Conservation (phyloP, 805 yeast species). For the Myxozyma sirexii region DNA sequence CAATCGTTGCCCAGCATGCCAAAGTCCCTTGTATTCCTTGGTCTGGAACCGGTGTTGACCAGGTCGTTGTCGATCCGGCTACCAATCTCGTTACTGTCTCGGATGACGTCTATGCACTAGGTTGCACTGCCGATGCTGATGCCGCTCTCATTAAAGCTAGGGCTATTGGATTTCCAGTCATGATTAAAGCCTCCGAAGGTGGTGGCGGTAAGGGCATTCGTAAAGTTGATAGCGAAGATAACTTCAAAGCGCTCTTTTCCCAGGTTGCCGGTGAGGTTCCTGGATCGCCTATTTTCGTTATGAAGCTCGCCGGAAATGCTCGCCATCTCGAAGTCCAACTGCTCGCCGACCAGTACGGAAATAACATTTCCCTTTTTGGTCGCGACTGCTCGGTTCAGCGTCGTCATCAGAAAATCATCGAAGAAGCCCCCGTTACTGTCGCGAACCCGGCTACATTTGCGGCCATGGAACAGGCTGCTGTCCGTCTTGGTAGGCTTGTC, state of each 20-base stretch:
- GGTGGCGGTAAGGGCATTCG: conserved; percentile 99
- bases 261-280: conserved; percentile 98
- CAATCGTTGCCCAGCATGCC: conserved; percentile 99
- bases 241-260: conserved; percentile 73
- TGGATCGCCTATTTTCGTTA: conserved; percentile 97
- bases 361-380: conserved; percentile 94
- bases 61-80: conserved; percentile 66
- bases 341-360: conserved; percentile 97
- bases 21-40: conserved; percentile 98
- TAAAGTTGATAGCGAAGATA: conserved; percentile 83
- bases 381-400: conserved; percentile 99
- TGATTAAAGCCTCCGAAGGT: conserved; percentile 99
- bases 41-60: conserved; percentile 97
- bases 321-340: conserved; percentile 98
- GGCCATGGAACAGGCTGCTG: conserved; percentile 96
- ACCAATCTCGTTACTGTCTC: conserved; percentile 87
- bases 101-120: conserved; percentile 79
- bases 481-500: conserved; percentile 91
- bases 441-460: conserved; percentile 84
- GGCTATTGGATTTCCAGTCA: conserved; percentile 93
- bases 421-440: conserved; percentile 98
- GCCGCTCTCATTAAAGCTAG: conserved; percentile 87
- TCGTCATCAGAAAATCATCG: conserved; percentile 98
- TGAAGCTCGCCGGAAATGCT: conserved; percentile 96
- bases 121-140: conserved; percentile 83